Base-by-base conservation (phyloP, 345 rosid species). In the Brassica rapa region DNA sequence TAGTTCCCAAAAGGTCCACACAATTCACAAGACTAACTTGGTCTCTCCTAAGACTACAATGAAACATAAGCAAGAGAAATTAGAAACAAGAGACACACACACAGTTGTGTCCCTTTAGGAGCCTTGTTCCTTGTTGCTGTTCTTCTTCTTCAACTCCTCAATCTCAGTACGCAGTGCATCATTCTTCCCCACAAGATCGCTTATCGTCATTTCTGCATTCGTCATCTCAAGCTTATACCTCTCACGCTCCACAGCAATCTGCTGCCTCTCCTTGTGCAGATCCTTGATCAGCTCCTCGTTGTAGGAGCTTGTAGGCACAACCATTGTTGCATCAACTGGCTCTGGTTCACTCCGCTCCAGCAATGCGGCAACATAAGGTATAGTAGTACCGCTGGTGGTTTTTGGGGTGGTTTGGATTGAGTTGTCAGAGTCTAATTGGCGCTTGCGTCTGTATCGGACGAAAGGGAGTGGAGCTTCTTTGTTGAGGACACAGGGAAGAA, bases 31-130 rank as follows among this genome's bases (percentile, higher is more conserved):
- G 19, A 15, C 57, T 51, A 46, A 12, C 15, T 46, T 5, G 5
- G 16, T 46, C 57, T 51, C 21, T 51, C 53, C 53, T 12, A 46
- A 12, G 53, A 46, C 53, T 3, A 5, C 53, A 46, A 12, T 1
- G 56, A n/a, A n/a, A 49, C 56, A 49, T 49, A 49, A 49, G 56
- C 56, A 49, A 49, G 15, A 46, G 53, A 46, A 46, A 46, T 5
- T 12, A 46, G 14, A 46, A 46, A 12, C 16, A 14, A 49, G 19
- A 49, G 2, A 49, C 56, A 49, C 29, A 27, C 29, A 49, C 56
- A 49, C 56, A n/a, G 59, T 16, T 53, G 59, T 16, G 24, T 53
- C 59, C 7, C 59, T 46, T 49, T 46, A 37, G 37, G 78, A 75
- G 9, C 23, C 6, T 35, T 56, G 46, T 39, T 33, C 12, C 37